Evolutionary conservation across 2,329 filamentous ascomycete species (phyloP), one percentile per base, ranked within the genome.

Genomic region (Clonostachys chloroleuca): DNA sequence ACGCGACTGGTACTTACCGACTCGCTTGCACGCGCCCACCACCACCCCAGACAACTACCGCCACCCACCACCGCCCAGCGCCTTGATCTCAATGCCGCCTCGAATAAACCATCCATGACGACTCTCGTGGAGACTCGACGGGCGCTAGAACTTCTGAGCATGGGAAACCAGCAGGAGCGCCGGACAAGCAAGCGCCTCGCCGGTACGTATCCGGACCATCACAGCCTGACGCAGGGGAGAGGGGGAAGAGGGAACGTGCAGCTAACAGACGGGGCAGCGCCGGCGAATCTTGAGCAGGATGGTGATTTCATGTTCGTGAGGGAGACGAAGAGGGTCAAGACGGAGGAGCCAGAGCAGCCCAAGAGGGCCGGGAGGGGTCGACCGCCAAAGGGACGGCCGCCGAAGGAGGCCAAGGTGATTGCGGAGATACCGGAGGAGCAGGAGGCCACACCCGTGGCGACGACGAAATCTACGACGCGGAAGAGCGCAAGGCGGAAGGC

Each of bases 241-340:
- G 44, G 17, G 10, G 34, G 42, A 37, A 45, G 37, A 47, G 43
- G 39, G 16, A 9, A 43, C 42, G n/a, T 14, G 43, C 37, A 36
- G 30, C 30, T 42, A 44, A 44, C 45, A 43, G 34, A 37, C n/a
- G 36, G 16, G 12, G 34, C 52, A 70, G 70, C 68, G 52, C 60
- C 59, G 51, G 57, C 59, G 41, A 64, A 69, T 45, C 85, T 89
- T 57, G 87, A 92, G 64, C 80, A 87, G 58, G 84, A 88, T 69
- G 87, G 87, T 57, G 88, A 88, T 52, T 92, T 92, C 57, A 74
- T 82, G 49, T 92, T 91, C 62, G 82, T 84, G 52, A 80, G 87
- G 55, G 83, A 77, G 51, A 73, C 83, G 12, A 87, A 87, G 60
- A 70, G 80, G 58, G 74, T 75, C 51, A 89, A 86, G 67, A 77